A percentile compares a stretch with the other conserved stretches of the same genome.
These are phyloP conservation scores for Trypanosoma rangeli DNA, from an alignment of 208 protist genomes.

Conservation along the genomic window DNA sequence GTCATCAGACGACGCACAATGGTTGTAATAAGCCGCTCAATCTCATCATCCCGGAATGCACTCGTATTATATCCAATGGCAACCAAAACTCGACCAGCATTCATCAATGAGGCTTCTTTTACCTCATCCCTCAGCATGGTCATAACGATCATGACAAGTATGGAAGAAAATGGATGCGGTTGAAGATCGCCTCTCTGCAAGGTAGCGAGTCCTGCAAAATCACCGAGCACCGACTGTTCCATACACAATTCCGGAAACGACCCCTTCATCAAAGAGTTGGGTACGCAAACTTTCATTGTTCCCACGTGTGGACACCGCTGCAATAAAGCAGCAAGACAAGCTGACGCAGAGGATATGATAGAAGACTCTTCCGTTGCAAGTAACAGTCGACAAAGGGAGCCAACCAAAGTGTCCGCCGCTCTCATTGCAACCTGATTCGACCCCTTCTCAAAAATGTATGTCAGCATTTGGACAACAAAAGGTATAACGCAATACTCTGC, in stretches of 20 bases:
- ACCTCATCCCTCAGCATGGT: slow-evolving; percentile 31
- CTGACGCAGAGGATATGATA: slow-evolving; percentile 39
- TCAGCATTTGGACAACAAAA: slow-evolving; percentile 26
- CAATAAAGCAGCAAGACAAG: slow-evolving; percentile 54
- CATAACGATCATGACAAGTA: slow-evolving; percentile 46
- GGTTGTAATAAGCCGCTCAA: slow-evolving; percentile 32
- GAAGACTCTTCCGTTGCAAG: slow-evolving; percentile 56
- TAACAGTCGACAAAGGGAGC: slow-evolving; percentile 44
- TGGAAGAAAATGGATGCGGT: slow-evolving; percentile 39
- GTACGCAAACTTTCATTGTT: slow-evolving; percentile 19
- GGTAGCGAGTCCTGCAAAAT: background rate
- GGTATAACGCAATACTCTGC: slow-evolving; percentile 26
- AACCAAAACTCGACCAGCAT: slow-evolving; percentile 43
- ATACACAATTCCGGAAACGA: background rate
- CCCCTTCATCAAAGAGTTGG: slow-evolving; percentile 5
- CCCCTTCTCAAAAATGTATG: slow-evolving; percentile 26
- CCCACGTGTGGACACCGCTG: slow-evolving; percentile 38
- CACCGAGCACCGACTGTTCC: slow-evolving; percentile 5
- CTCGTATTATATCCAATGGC: slow-evolving; percentile 39
- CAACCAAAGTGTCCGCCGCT: slow-evolving; percentile 32
- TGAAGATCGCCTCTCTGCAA: slow-evolving; percentile 16
- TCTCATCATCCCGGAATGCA: slow-evolving; percentile 39
- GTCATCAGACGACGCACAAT: slow-evolving; percentile 39
- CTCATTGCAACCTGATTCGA: slow-evolving; percentile 27
- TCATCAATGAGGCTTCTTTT: slow-evolving; percentile 48